Conservation (phyloP, 2,329 filamentous ascomycete species). For the Colletotrichum lini region DNA sequence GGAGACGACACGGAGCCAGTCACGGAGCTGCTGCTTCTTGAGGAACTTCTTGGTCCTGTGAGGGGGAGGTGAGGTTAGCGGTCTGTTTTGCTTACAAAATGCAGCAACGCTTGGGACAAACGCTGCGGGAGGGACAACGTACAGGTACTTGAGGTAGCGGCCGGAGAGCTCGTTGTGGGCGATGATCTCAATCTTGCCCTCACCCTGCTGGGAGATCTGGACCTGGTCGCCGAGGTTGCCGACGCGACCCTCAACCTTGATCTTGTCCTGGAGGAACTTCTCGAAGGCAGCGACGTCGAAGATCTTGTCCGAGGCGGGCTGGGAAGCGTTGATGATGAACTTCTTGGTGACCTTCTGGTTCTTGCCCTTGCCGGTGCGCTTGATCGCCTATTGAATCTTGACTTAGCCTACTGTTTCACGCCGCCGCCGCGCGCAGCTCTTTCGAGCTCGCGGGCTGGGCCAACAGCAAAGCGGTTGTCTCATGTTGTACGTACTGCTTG, state of each 20-base stretch:
- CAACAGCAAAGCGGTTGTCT: slow-evolving; percentile 92
- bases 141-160: slow-evolving; percentile 99
- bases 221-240: slow-evolving; percentile 97
- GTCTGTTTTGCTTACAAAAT: background rate
- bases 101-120: background rate
- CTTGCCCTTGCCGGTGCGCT: slow-evolving; percentile 79
- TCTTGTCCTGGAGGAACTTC: slow-evolving; percentile 99
- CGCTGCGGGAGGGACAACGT: slow-evolving; percentile 58
- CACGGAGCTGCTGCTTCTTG: slow-evolving; percentile 99
- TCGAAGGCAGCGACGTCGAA: slow-evolving; percentile 99
- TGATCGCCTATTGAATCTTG: slow-evolving; percentile 67
- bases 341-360: slow-evolving; percentile 85
- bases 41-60: slow-evolving; percentile 99
- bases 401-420: slow-evolving; percentile 96
- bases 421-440: slow-evolving; percentile 59
- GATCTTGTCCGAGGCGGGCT: slow-evolving; percentile 99
- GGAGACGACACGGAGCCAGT: slow-evolving; percentile 99
- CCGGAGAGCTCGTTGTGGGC: slow-evolving; percentile 98
- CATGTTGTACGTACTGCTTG: slow-evolving; percentile 86
- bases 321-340: slow-evolving; percentile 99
- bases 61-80: slow-evolving; percentile 17
- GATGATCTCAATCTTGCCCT: slow-evolving; percentile 98
- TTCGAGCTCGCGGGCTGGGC: slow-evolving; percentile 64
- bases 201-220: slow-evolving; percentile 89
- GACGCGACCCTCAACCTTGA: slow-evolving; percentile 99